Base-by-base conservation (phyloP, 2,329 filamentous ascomycete genomes). In the Epichloe typhina region DNA sequence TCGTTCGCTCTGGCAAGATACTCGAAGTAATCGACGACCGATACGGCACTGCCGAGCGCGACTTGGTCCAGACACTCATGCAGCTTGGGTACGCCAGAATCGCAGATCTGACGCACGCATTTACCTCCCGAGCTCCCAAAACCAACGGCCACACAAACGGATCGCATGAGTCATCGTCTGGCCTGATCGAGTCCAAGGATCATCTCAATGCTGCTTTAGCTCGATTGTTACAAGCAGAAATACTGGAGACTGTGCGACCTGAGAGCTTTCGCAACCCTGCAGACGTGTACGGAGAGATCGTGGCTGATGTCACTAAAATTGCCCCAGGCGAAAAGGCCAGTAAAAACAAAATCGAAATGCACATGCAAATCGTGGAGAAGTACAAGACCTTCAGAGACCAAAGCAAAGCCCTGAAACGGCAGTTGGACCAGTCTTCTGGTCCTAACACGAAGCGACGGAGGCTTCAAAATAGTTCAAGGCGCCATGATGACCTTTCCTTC, bases 1-100 rank as follows among this genome's bases (percentile, higher is more conserved):
- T 96, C 42, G 73, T 90, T 38, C 85, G 93, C 52, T 79, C 80
- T 4, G 89, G 88, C 42, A 93, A 88, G 67, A 85, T 95, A 39
- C 70, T 93, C 31, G 79, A 89, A 56, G 73, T 88, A 53, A 77
- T 93, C 42, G 82, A 88, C 57, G 76, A 76, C 36, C 79, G 84
- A 58, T 84, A 88, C 62, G 91, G 90, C 17, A 70, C 74, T n/a
- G 76, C 82, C 54, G 88, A 88, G 33, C 80, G 82, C 51, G 80
- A 83, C 54, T 73, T 96, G 39, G 76, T 93, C 53, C 81, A 86
- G 58, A 84, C 83, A 33, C 70, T 96, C 41, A 70, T 95, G 53
- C 75, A 83, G 50, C 74, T 90, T 17, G 91, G 91, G 1, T 86
- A 93, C 68, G 84, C 84, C 33, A 82, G 79, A 61, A 74, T 90